phyloP scores from a whole-genome alignment of 306 rosid species.

The Sophora flavescens region DNA sequence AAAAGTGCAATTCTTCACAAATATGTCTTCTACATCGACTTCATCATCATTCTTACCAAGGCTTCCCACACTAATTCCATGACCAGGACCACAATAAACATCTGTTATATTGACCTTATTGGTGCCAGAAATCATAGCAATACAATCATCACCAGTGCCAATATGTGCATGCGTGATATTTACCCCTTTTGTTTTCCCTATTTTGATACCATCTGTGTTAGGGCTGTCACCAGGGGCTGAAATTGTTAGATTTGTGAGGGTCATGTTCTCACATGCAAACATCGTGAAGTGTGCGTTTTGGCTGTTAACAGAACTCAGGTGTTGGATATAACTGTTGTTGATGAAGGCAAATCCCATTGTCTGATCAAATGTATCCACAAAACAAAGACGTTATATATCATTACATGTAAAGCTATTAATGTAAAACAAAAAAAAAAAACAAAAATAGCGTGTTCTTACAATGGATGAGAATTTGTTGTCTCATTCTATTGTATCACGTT shows the following conservation, averaged over 20 bases:
- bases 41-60: conserved; percentile 52
- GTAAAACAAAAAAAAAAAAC: not conserved
- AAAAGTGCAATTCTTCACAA: conserved; percentile 58
- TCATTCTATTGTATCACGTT: too few species aligned
- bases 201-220: conserved; percentile 84
- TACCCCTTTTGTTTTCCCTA: conserved; percentile 44
- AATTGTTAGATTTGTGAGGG: conserved; percentile 44
- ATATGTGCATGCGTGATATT: conserved; percentile 42
- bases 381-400: not conserved
- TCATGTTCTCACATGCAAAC: conserved; percentile 56
- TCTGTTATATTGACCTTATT: conserved; percentile 41
- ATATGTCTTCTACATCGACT: conserved; percentile 49
- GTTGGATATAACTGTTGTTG: conserved; percentile 54
- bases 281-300: conserved; percentile 57
- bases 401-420: not conserved
- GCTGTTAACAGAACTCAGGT: conserved; percentile 58
- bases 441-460: too few species aligned
- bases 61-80: conserved; percentile 80
- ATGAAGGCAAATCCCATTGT: conserved; percentile 61
- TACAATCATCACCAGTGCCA: conserved; percentile 70
- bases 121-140: conserved; percentile 60
- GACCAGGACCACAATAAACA: conserved; percentile 73
- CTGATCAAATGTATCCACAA: conserved; percentile 46
- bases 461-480: too few species aligned
- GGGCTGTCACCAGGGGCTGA: conserved; percentile 60